Evolutionary conservation across 371 early-diverging fungal species (phyloP).

Genomic region (Syncephalastrum racemosum): DNA sequence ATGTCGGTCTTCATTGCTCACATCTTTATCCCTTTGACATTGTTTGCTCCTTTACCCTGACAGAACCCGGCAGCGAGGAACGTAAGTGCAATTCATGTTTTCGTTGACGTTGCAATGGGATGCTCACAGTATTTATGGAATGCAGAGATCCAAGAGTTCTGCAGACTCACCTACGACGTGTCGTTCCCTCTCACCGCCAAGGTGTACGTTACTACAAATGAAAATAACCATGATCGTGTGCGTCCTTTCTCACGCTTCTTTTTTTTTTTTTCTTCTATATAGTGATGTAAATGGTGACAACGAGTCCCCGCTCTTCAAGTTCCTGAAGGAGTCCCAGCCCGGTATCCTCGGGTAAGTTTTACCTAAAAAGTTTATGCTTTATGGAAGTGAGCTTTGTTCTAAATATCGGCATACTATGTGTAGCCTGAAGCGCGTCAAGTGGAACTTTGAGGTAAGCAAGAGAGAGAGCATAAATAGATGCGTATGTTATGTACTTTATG

Average conservation of each 20-base stretch:
- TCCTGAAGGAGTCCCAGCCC: conserved; percentile 64
- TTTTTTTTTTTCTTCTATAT: neutral
- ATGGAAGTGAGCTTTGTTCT: no score
- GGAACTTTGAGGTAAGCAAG: conserved; percentile 66
- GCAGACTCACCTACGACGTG: conserved; percentile 67
- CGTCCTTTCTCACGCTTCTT: neutral
- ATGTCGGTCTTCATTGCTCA: no score
- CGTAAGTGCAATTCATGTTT: conserved; percentile 21
- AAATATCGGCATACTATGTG: neutral
- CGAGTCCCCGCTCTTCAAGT: conserved; percentile 73
- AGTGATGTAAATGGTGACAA: conserved; percentile 82
- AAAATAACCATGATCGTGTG: neutral
- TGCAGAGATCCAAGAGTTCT: conserved; percentile 66
- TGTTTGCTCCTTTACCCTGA: neutral
- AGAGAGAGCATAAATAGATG: neutral
- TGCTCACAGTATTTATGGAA: conserved; percentile 21
- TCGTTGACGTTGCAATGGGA: neutral
- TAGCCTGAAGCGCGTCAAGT: conserved; percentile 68
- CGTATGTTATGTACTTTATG: no score
- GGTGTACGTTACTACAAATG: conserved; percentile 34
- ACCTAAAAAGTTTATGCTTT: no score
- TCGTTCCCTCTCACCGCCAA: conserved; percentile 85
- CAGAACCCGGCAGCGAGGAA: conserved; percentile 60
- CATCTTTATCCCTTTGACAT: no score
- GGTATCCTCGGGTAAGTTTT: conserved; percentile 58